Percentiles rank a stretch among this genome's conserved stretches.
Conservation (phyloP, 2,329 filamentous ascomycete species). For the Basipetospora chlamydospora region DNA sequence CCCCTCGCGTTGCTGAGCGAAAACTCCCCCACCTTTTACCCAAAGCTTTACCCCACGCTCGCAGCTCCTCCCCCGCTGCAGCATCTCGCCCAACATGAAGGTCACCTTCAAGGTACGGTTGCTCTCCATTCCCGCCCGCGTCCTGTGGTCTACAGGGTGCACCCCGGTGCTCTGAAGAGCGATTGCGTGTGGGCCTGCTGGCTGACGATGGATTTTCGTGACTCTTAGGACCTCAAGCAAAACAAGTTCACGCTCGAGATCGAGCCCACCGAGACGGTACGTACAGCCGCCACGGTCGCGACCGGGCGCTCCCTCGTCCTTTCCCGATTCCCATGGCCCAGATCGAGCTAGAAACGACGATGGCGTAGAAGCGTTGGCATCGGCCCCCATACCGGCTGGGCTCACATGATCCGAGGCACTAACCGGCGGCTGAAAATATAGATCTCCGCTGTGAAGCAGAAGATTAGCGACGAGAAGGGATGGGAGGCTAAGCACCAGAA, state of each 20-base stretch:
- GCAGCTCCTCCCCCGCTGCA: neutral
- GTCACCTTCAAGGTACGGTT: slow-evolving; percentile 52
- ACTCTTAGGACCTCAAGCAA: slow-evolving; percentile 79
- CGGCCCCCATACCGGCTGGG: neutral
- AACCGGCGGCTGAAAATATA: slow-evolving; percentile 21
- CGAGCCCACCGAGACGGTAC: slow-evolving; percentile 81
- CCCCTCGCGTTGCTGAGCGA: too few relatives aligned
- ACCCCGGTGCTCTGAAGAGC: neutral
- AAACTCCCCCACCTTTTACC: neutral
- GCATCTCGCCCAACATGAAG: slow-evolving; percentile 42
- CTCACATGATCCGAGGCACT: neutral
- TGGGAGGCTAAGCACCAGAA: slow-evolving; percentile 87
- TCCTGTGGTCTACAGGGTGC: too few relatives aligned
- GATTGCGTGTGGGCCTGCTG: neutral
- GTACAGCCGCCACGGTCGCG: too few relatives aligned
- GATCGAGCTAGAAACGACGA: too few relatives aligned
- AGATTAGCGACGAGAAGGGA: slow-evolving; percentile 82
- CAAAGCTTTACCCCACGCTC: slow-evolving; percentile 1
- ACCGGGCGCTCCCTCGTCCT: too few relatives aligned
- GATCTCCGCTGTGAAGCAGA: slow-evolving; percentile 85
- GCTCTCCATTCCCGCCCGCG: slow-evolving; percentile 4
- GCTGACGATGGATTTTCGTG: neutral
- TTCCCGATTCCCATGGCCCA: too few relatives aligned
- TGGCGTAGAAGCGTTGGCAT: too few relatives aligned
- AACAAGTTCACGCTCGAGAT: slow-evolving; percentile 96